Base-by-base conservation (phyloP, 176 grass and related monocot genomes). In the Aegilops longissima region DNA sequence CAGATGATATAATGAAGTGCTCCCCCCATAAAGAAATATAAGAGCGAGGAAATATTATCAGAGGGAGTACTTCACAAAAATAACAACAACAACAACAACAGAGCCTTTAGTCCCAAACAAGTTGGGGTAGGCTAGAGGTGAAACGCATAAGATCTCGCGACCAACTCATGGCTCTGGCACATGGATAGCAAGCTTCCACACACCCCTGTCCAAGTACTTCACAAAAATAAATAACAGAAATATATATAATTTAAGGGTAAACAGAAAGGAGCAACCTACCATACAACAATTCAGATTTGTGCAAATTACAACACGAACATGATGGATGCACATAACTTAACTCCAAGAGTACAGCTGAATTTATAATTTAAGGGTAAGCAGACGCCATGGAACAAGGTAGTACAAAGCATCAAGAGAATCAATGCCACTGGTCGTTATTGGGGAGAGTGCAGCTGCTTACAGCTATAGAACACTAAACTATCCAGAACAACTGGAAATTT, bases 401-500 rank as follows among this genome's bases (percentile, higher is more conserved):
- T 24, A n/a, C 54, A 36, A 78, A 69, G 5, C 21, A 69, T 69
- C 59, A 76, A 86, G 12, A 62, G 16, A 58, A 76, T 12, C 3
- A 18, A 69, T 68, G 34, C 0, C 5, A 68, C 35, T 25, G 8
- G 31, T 35, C 12, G 42, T 78, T 84, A 87, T 70, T 84, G 17
- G 17, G 61, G 33, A 39, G 1, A 77, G 40, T 82, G 72, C 40
- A 85, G 1, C 23, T 64, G n/a, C 16, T 70, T 44, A 33, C 13
- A 79, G 34, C 6, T 45, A n/a, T 45, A n/a, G 27, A 40, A 64
- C 42, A 13, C 82, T 77, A 78, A 56, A 64, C 5, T 71, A 68
- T 81, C 77, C 38, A 20, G 62, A 51, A 61, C 5, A 81, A 70
- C 70, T 63, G 67, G 75, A 88, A 72, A 45, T 24, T 9, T 36